Evolutionary conservation across 2,329 filamentous ascomycete genomes (phyloP), one percentile per base, ranked within the genome.

Genomic region (Exophiala bonariae): DNA sequence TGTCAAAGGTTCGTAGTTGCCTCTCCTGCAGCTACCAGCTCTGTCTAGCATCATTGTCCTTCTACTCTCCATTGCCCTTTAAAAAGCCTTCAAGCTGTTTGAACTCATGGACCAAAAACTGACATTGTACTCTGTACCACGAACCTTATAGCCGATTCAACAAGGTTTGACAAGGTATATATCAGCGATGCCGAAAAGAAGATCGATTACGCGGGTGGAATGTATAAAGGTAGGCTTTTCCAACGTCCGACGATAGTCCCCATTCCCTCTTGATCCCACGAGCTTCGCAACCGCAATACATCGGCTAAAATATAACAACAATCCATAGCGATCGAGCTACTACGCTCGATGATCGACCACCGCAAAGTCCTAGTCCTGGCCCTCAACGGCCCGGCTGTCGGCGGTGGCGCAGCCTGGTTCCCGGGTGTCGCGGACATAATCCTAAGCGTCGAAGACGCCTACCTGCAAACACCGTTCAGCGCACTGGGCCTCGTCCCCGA

Each of bases 321-420:
- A 11, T n/a, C 16, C 3, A 11, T 18, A 41, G 48, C 44, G n/a
- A 14, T 50, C 31, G 51, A 54, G 35, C 37, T 54, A 11, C 41
- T 54, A 17, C 51, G 51, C 19, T 54, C 51, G 3, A 44, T 76
- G 52, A 75, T 76, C 55, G 72, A 76, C 58, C 75, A 77, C 61
- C 64, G 61, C 6, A 78, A 77, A 61, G 73, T 78, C 13, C 68
- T 77, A 38, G 67, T 78, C 30, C 66, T 77, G 3, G 75, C 73
- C 0, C 62, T 78, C 19, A 78, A 78, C 59, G 74, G 75, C 9
- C 74, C 74, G 0, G 74, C 63, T 6, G 73, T 78, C 10, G 75
- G 74, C 14, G 74, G 70, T 16, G 74, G 75, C 9, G 74, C 73
- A 16, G 73, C 73, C 7, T 77, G 75, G 74, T 77, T 77, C 55